Base-by-base conservation (phyloP, 352 stramenopile species). In the Pythium vanterpoolii region DNA sequence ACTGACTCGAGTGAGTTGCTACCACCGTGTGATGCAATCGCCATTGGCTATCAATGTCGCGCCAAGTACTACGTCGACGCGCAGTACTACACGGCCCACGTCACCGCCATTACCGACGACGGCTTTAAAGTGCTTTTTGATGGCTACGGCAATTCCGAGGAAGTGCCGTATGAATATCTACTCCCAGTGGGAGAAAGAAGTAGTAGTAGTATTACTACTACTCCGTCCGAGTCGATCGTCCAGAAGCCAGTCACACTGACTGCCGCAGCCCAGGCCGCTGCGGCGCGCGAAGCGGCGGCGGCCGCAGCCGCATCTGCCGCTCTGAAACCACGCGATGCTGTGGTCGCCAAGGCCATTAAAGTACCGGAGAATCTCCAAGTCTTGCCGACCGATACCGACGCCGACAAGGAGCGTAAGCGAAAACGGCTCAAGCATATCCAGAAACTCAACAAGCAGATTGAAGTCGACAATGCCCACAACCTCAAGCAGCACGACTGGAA, bases 121-220 rank as follows among this genome's bases (percentile, higher is more conserved):
- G 89, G 89, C 1, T 94, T 90, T 62, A 85, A 86, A 28, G 82
- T 96, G 48, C 63, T 92, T n/a, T 97, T 96, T 59, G 78, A 89
- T 14, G 76, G 83, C 40, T 97, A 96, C 60, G 87, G 87, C 55
- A 96, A 96, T 69, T 83, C 77, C 43, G 89, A 96, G 60, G 89
- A 96, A 66, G 85, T 97, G 34, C 89, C 89, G 23, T 90, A 87
- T 42, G 86, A 95, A 70, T 97, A 96, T 74, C 64, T 97, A 56
- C 75, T 66, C 8, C 61, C 70, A 10, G 13, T 60, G 16, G 39
- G 19, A 27, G n/a, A n/a, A n/a, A n/a, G n/a, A n/a, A n/a, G n/a
- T n/a, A n/a, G n/a, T n/a, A n/a, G n/a, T n/a, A n/a, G n/a, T n/a
- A n/a, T n/a, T n/a, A n/a, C 26, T 1, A n/a, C 13, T 11, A n/a